Evolutionary conservation across 2,329 filamentous ascomycete genomes (phyloP).

Genomic region (Pseudogymnoascus sp.): DNA sequence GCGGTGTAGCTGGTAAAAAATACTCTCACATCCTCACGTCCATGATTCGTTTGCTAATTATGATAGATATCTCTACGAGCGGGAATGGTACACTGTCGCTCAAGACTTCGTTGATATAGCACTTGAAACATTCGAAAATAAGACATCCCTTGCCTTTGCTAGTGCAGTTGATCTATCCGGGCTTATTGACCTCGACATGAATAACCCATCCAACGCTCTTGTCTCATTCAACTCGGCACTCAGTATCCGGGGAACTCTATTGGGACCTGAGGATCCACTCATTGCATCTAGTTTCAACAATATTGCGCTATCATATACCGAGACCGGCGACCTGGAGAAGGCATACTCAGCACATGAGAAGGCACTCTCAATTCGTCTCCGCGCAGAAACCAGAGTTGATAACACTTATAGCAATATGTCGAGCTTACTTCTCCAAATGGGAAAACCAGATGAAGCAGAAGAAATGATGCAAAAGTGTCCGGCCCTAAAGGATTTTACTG

Average conservation of each 20-base stretch:
- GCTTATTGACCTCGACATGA: conserved; percentile 27
- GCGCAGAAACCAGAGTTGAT: conserved; percentile 25
- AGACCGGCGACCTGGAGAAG: conserved; percentile 25
- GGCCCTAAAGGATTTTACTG: conserved; percentile 29
- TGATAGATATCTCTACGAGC: conserved; percentile 29
- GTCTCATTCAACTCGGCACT: conserved; percentile 20
- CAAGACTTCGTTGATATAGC: conserved; percentile 21
- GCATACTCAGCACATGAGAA: conserved; percentile 24
- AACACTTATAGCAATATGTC: conserved; percentile 34
- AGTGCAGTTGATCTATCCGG: conserved; percentile 27
- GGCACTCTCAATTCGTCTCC: conserved; percentile 24
- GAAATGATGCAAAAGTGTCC: conserved; percentile 28
- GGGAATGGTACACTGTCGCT: conserved; percentile 24
- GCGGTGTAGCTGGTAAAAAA: conserved; percentile 21
- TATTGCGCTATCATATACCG: conserved; percentile 28
- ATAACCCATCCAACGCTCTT: conserved; percentile 19
- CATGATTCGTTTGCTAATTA: background rate
- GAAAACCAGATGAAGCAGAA: conserved; percentile 29
- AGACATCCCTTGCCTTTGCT: conserved; percentile 21
- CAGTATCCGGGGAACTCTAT: conserved; percentile 19
- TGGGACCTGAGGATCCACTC: conserved; percentile 22
- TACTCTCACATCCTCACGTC: background rate
- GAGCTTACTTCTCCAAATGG: conserved; percentile 29
- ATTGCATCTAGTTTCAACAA: conserved; percentile 28
- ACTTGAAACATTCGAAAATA: conserved; percentile 21